phyloP scores from a whole-genome alignment of 176 grass and related monocot genomes.

The Bromus sterilis region DNA sequence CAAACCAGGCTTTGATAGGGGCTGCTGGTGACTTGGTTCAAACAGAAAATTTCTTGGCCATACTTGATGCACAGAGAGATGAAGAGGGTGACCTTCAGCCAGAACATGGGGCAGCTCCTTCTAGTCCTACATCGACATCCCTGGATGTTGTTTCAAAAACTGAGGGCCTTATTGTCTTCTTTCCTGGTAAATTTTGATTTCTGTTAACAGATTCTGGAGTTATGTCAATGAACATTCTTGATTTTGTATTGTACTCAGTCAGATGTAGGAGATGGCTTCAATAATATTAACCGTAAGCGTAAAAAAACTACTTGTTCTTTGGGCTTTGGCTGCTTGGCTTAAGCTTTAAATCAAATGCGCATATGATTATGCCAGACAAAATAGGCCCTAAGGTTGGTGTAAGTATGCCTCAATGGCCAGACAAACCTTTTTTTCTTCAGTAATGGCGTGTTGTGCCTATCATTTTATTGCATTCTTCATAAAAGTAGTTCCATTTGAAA shows the following conservation, averaged over 20 bases:
- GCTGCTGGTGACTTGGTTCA: slow-evolving; percentile 81
- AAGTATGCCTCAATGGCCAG: neutral
- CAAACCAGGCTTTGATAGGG: slow-evolving; percentile 85
- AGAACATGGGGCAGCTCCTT: slow-evolving; percentile 37
- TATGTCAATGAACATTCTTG: neutral
- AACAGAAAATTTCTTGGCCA: slow-evolving; percentile 80
- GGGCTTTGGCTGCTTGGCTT: neutral
- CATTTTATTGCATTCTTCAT: neutral
- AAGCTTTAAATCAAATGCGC: neutral
- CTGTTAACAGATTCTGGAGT: neutral
- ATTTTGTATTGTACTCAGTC: neutral
- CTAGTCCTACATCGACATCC: slow-evolving; percentile 36
- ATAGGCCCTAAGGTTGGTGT: neutral
- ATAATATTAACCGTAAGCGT: neutral
- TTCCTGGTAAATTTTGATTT: slow-evolving; percentile 62
- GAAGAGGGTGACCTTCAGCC: slow-evolving; percentile 80
- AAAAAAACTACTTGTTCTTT: neutral
- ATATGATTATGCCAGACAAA: neutral
- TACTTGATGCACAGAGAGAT: slow-evolving; percentile 68
- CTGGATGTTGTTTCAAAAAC: slow-evolving; percentile 65
- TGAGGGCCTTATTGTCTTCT: slow-evolving; percentile 90
- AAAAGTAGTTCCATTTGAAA: neutral
- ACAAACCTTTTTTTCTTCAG: neutral
- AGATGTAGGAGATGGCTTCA: no score
- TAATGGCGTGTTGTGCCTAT: neutral